Base-by-base conservation (phyloP, 2,329 filamentous ascomycete species). In the Trichothecium sympodiale region DNA sequence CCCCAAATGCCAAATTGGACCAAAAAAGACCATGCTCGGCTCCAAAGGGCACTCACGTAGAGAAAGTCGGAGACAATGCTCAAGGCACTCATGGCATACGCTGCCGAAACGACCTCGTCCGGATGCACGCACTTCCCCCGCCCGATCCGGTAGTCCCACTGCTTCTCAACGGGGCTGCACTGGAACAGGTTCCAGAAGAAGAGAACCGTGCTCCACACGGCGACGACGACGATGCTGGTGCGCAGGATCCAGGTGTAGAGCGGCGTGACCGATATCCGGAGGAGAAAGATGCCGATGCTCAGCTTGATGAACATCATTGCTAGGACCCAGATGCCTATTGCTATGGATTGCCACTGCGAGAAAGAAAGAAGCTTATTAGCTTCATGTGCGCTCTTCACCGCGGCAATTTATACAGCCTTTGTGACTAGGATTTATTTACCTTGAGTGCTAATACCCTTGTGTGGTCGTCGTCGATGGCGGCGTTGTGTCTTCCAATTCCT, bases 291-390 rank as follows among this genome's bases (percentile, higher is more conserved):
- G 25, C 62, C 65, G 33, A 74, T 71, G 51, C 69, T 69, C 34
- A 73, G 51, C 51, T 74, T 74, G 51, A 71, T 64, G 40, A 74
- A 64, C 59, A 71, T 64, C 68, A 74, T 74, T 41, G 69, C 60
- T 8, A 64, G 42, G 31, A 73, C 53, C 37, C 72, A 72, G 3
- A 62, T 62, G 6, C 60, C 64, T 1, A 67, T 67, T 9, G 65
- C 64, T 20, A 72, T 45, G 17, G 68, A 64, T 55, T 72, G 69
- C 53, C 62, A 71, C 60, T 69, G 26, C n/a, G 20, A 20, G 8
- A 7, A 12, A 29, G 26, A 28, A 28, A 28, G 9, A 28, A 28
- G 26, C 9, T 28, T n/a, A 28, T 8, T 9, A 8, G 8, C 26
- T 9, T 9, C 26, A 8, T 8, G 9, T 9, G 9, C n/a, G n/a